Base-by-base conservation (phyloP, 805 yeast species). In the Pichia nakasei region DNA sequence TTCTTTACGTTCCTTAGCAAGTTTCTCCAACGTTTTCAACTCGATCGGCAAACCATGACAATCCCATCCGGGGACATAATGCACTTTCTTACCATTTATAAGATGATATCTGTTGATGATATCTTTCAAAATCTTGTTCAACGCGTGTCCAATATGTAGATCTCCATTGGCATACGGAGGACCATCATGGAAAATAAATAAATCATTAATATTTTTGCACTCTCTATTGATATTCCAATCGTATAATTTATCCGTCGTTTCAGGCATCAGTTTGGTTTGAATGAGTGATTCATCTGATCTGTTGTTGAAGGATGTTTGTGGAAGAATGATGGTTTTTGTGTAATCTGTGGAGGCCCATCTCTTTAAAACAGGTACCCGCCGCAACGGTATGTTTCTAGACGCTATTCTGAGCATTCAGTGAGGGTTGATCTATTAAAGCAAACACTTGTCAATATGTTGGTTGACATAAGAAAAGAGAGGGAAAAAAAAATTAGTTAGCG, bases 151-250 rank as follows among this genome's bases (percentile, higher is more conserved):
- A 40, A 89, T 62, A 60, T 93, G 99, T 20, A 93, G 66, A 49
- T 82, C 87, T 3, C 97, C 98, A 58, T 93, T 93, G 12, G 98
- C 97, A 63, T 91, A 93, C 0, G 99, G 99, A 0, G 99, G 99
- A 0, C 99, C 99, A 64, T 93, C 99, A 53, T 89, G 97, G 1
- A 93, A 65, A 1, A 82, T 72, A 53, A 83, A 91, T 31, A 72
- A 50, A 18, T 75, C 63, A 2, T 67, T 64, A 21, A 60, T 50
- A 29, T 52, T 53, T 43, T 48, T 47, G 12, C 61, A 39, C 2
- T 49, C 41, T 22, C 56, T 52, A 41, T 66, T 32, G 5, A 45
- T 57, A 53, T 83, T 96, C 78, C 86, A 73, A 12, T 66, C 54
- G 61, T 91, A 91, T 17, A 91, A 65, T 2, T 71, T 68, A 21